Evolutionary conservation across 2,329 filamentous ascomycete genomes (phyloP).

Genomic region (Grosmannia huntii): DNA sequence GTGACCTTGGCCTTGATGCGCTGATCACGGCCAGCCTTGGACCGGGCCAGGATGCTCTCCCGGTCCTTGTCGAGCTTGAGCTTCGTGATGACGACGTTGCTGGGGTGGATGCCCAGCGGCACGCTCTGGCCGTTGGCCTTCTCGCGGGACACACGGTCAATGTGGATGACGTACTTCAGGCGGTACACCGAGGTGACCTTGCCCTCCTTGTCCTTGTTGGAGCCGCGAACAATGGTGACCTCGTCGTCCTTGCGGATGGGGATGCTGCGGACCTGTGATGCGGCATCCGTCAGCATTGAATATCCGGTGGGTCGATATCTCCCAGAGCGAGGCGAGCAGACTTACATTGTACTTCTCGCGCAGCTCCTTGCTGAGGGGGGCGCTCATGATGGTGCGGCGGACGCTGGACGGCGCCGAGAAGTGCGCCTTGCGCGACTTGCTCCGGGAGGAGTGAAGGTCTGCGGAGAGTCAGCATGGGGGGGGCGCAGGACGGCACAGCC

Average conservation of each 20-base stretch:
- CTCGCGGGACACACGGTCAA: constrained; percentile 93
- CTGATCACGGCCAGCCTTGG: constrained; percentile 67
- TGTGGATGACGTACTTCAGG: constrained; percentile 93
- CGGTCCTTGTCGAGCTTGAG: constrained; percentile 96
- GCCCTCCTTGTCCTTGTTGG: constrained; percentile 96
- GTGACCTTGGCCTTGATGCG: constrained; percentile 58
- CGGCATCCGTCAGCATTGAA: background rate
- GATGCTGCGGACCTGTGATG: constrained; percentile 70
- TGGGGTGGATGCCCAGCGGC: constrained; percentile 85
- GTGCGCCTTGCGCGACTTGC: constrained; percentile 99
- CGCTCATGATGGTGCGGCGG: constrained; percentile 94
- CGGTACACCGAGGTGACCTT: constrained; percentile 97
- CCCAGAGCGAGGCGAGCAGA: constrained; percentile 5
- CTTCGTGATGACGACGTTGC: constrained; percentile 97
- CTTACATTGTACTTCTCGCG: constrained; percentile 97
- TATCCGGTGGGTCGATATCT: too few species aligned
- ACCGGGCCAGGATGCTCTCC: constrained; percentile 77
- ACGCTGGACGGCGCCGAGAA: constrained; percentile 90
- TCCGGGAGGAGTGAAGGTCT: constrained; percentile 70
- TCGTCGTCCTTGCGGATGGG: constrained; percentile 97
- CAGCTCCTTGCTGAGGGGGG: constrained; percentile 90
- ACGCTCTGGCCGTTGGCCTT: constrained; percentile 96
- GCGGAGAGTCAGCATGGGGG: constrained; percentile 5
- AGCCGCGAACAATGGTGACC: constrained; percentile 81
- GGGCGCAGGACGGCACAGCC: background rate